Percentiles rank a stretch among this genome's conserved stretches.
These are phyloP conservation scores for Crucibulum laeve DNA, from an alignment of 768 basidiomycete genomes.

Conservation along the genomic window DNA sequence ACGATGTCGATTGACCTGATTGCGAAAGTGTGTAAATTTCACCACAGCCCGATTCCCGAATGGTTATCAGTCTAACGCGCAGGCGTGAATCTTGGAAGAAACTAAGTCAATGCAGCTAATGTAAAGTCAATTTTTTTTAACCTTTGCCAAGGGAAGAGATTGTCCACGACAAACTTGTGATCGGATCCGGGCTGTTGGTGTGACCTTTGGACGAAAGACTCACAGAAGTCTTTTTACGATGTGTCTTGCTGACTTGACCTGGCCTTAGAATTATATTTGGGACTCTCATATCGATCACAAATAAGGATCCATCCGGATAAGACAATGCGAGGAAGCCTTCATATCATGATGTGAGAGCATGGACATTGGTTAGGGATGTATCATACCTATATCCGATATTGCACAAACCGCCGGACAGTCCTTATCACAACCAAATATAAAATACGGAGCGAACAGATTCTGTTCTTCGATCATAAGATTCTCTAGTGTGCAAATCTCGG, in stretches of 20 bases:
- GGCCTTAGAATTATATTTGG: slow-evolving; percentile 62
- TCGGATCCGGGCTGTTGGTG: slow-evolving; percentile 28
- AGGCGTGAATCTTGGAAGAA: slow-evolving; percentile 34
- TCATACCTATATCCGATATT: slow-evolving; percentile 69
- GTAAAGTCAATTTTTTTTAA: slow-evolving; percentile 9
- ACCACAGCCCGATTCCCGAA: slow-evolving; percentile 51
- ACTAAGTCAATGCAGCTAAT: slow-evolving; percentile 1
- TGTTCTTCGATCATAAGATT: neutral
- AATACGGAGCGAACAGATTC: slow-evolving; percentile 54
- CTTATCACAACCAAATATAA: slow-evolving; percentile 47
- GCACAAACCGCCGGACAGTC: slow-evolving; percentile 52
- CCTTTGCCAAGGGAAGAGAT: slow-evolving; percentile 56
- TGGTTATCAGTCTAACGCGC: slow-evolving; percentile 59
- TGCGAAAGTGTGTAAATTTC: slow-evolving; percentile 53
- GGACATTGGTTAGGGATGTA: neutral
- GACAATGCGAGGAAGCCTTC: slow-evolving; percentile 77
- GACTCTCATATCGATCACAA: slow-evolving; percentile 71
- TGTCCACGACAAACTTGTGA: slow-evolving; percentile 63
- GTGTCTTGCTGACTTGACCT: slow-evolving; percentile 33
- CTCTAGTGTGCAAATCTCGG: slow-evolving; percentile 44
- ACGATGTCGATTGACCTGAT: slow-evolving; percentile 27
- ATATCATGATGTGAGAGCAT: slow-evolving; percentile 2
- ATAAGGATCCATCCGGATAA: slow-evolving; percentile 53
- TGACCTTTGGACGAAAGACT: slow-evolving; percentile 20
- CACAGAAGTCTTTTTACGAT: slow-evolving; percentile 24